These are phyloP conservation scores for Nigrospora oryzae DNA, from an alignment of 2,329 filamentous ascomycete genomes.

Conservation along the genomic window DNA sequence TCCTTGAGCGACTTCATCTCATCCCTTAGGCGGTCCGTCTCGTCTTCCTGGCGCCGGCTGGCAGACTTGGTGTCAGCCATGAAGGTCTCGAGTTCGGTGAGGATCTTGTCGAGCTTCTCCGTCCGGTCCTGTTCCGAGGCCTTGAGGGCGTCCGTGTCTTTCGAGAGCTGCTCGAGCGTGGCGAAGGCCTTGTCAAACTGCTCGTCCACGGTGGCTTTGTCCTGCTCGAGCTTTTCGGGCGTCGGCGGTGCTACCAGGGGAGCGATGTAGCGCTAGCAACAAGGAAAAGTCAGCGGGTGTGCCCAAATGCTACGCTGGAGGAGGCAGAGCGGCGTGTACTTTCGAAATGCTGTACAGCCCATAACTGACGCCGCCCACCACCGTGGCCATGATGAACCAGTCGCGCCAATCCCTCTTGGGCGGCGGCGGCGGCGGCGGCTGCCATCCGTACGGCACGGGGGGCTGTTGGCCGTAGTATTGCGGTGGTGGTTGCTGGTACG, in stretches of 20 bases:
- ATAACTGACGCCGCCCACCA: conserved; percentile 82
- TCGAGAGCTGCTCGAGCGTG: conserved; percentile 82
- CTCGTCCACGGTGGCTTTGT: conserved; percentile 87
- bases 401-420: conserved; percentile 92
- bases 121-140: conserved; percentile 77
- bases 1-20: conserved; percentile 79
- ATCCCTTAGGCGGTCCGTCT: conserved; percentile 76
- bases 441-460: conserved; percentile 46
- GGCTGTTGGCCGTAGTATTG: conserved; percentile 33
- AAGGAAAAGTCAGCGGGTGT: not conserved
- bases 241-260: conserved; percentile 91
- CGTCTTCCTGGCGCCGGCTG: conserved; percentile 75
- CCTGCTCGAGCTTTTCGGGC: conserved; percentile 84
- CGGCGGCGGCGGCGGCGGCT: conserved; percentile 44
- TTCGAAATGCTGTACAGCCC: conserved; percentile 83
- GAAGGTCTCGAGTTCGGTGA: conserved; percentile 78
- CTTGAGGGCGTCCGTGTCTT: conserved; percentile 85
- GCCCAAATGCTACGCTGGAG: not conserved
- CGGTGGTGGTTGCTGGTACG: conserved; percentile 27
- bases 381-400: conserved; percentile 99
- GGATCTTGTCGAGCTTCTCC: conserved; percentile 70
- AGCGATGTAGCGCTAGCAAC: conserved; percentile 69
- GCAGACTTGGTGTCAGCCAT: conserved; percentile 74
- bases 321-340: conserved; percentile 33
- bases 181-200: conserved; percentile 89